These are phyloP conservation scores for Zygosaccharomyces pseudorouxii DNA, from an alignment of 805 yeast genomes.

Conservation along the genomic window DNA sequence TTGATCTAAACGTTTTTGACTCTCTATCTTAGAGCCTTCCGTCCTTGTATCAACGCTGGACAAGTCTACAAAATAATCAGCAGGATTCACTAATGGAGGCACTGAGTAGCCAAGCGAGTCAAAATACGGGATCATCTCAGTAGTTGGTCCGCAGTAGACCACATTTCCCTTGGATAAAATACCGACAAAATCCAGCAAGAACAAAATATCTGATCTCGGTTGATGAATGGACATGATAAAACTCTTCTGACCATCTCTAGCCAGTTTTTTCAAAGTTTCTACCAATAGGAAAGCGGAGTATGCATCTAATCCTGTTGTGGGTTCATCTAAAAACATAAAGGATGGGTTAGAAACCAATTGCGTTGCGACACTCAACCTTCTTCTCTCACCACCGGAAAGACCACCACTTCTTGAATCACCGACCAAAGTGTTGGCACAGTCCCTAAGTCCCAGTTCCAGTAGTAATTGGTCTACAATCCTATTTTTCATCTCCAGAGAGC, in stretches of 20 bases:
- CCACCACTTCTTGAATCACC: slow-evolving; percentile 54
- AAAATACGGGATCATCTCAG: slow-evolving; percentile 47
- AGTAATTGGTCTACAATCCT: slow-evolving; percentile 56
- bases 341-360: slow-evolving; percentile 76
- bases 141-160: slow-evolving; percentile 45
- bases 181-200: slow-evolving; percentile 61
- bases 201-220: slow-evolving; percentile 73
- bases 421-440: slow-evolving; percentile 55
- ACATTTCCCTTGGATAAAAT: slow-evolving; percentile 62
- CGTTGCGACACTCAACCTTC: slow-evolving; percentile 72
- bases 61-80: slow-evolving; percentile 54
- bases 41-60: slow-evolving; percentile 53
- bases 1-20: slow-evolving; percentile 33
- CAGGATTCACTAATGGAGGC: slow-evolving; percentile 52
- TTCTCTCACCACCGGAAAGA: slow-evolving; percentile 79
- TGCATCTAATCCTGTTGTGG: slow-evolving; percentile 84
- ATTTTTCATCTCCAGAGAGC: slow-evolving; percentile 41
- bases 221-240: slow-evolving; percentile 77
- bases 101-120: slow-evolving; percentile 40
- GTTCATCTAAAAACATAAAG: slow-evolving; percentile 74
- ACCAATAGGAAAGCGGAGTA: slow-evolving; percentile 65
- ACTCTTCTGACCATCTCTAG: slow-evolving; percentile 57
- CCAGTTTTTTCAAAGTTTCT: slow-evolving; percentile 53
- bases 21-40: slow-evolving; percentile 33
- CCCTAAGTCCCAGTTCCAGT: slow-evolving; percentile 59